Evolutionary conservation across 345 rosid genomes (phyloP).

Genomic region (Reutealis trisperma): DNA sequence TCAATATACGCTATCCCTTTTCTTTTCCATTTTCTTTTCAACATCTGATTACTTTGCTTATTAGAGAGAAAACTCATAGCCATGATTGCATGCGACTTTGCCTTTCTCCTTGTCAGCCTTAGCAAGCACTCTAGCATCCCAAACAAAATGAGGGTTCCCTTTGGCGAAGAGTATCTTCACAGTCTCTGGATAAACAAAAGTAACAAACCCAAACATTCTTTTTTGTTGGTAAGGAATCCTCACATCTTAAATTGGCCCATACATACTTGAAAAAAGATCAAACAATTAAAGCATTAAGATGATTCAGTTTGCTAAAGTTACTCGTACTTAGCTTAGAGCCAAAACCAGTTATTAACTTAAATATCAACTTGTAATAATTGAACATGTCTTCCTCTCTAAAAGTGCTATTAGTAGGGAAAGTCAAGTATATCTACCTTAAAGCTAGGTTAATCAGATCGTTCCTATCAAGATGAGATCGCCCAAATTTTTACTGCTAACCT

Average conservation of each 20-base stretch:
- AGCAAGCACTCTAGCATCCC: slow-evolving; percentile 91
- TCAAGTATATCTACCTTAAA: slow-evolving; percentile 85
- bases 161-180: slow-evolving; percentile 76
- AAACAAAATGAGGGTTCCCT: slow-evolving; percentile 93
- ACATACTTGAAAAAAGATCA: slow-evolving; percentile 57
- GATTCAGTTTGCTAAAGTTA: no score
- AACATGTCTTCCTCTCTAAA: slow-evolving; percentile 95
- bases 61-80: no score
- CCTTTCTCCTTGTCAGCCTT: slow-evolving; percentile 99
- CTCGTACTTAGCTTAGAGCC: not conserved
- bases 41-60: no score
- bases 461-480: slow-evolving; percentile 61
- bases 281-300: no score
- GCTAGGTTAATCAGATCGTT: slow-evolving; percentile 66
- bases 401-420: slow-evolving; percentile 94
- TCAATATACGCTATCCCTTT: no score
- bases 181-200: slow-evolving; percentile 76
- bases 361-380: slow-evolving; percentile 65
- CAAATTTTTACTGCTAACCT: slow-evolving; percentile 64
- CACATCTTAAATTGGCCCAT: slow-evolving; percentile 93
- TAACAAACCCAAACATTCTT: slow-evolving; percentile 97
- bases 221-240: slow-evolving; percentile 97
- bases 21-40: no score
- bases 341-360: not conserved
- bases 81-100: slow-evolving; percentile 66